Evolutionary conservation across 2,329 filamentous ascomycete species (phyloP), one percentile per base, ranked within the genome.

Genomic region (Trichoderma sp.): DNA sequence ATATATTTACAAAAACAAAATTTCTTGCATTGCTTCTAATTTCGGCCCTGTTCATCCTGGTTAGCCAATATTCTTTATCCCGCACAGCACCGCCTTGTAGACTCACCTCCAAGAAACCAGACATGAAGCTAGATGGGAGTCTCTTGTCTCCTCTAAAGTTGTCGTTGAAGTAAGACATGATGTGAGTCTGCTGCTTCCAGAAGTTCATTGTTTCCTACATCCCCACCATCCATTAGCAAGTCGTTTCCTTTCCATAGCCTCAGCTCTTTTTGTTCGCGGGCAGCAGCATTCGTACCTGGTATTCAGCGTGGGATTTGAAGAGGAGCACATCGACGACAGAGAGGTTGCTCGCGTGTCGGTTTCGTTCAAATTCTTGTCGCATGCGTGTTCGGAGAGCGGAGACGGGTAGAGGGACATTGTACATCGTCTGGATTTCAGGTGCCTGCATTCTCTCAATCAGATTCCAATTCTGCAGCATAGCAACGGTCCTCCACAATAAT

Each of bases 131-230:
- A 76, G 89, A 89, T 49, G 95, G 95, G 82, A 97, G 83, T 79
- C 88, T 89, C 75, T 93, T 80, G 85, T 91, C 80, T 89, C 93
- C 85, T 89, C 93, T 83, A 79, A 88, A 88, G 81, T 86, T 88
- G 81, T 98, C 87, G 79, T 94, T 90, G 87, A 98, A 99, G 83
- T 97, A 99, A 76, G 96, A 94, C 88, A 99, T 93, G 75, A 99
- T 88, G 81, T 99, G 96, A 72, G 92, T 92, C 72, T 94, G 87
- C 83, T 99, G 96, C 83, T 97, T 97, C 96, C 96, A 99, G 87
- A 92, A 99, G 85, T 99, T 99, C 86, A 99, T 89, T 66, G 92
- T 99, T 87, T 99, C 96, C 94, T 97, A 49, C 33, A 16, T 19
- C 29, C 43, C 29, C 29, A 40, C 29, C 47, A 49, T 19, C 14